Evolutionary conservation across 495 filamentous ascomycete species (phyloP).

Genomic region (Choiromyces venosus): DNA sequence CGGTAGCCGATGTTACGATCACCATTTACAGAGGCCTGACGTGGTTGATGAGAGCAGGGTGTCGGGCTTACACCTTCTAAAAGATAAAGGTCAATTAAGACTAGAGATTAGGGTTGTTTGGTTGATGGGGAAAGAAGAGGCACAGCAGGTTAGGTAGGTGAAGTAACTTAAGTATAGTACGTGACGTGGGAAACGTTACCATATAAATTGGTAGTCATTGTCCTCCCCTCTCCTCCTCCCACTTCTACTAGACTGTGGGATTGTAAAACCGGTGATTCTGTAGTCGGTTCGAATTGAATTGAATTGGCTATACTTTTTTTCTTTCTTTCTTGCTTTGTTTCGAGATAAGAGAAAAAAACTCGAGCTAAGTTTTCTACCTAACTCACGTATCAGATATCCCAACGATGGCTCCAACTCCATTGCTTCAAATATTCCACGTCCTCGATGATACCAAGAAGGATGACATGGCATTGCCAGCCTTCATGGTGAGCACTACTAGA

Average conservation of each 20-base stretch:
- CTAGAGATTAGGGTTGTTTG: neutral
- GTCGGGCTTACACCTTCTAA: neutral
- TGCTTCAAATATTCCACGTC: slow-evolving; percentile 44
- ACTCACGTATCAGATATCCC: neutral
- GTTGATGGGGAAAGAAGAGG: neutral
- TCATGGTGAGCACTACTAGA: slow-evolving; percentile 78
- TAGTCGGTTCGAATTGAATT: neutral
- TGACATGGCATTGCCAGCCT: slow-evolving; percentile 62
- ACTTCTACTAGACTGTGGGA: neutral
- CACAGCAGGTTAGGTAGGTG: neutral
- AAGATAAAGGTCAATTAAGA: neutral
- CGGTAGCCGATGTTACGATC: neutral
- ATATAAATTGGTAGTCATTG: neutral
- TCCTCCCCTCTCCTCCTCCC: neutral
- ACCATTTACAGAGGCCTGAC: neutral
- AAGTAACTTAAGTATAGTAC: neutral
- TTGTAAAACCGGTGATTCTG: neutral
- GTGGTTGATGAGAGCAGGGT: neutral
- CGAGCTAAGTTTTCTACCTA: neutral
- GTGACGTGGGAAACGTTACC: neutral
- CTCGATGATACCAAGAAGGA: slow-evolving; percentile 57
- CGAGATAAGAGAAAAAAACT: neutral
- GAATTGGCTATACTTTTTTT: neutral
- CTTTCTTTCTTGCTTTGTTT: neutral
- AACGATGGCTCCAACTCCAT: slow-evolving; percentile 20